A percentile compares a stretch with the other conserved stretches of the same genome.
Conservation (phyloP, 106 monocot genomes). For the Platanthera zijinensis region DNA sequence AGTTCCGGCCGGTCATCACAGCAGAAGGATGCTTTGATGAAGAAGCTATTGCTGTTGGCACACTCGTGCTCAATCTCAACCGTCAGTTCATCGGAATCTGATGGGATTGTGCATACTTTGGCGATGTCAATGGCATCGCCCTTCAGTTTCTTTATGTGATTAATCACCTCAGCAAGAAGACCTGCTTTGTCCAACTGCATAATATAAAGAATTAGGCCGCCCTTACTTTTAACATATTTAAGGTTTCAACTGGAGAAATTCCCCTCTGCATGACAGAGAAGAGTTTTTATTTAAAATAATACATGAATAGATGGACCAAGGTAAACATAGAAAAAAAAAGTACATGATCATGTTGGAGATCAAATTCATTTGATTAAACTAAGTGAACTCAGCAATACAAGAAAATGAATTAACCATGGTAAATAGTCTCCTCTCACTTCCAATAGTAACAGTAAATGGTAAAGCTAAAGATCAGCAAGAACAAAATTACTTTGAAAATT, state of each 20-base stretch:
- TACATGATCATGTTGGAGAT: neutral
- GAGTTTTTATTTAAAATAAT: neutral
- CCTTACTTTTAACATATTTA: neutral
- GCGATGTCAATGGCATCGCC: conserved; percentile 30
- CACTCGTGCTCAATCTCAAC: conserved; percentile 26
- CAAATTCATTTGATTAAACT: neutral
- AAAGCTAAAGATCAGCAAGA: neutral
- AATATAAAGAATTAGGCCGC: neutral
- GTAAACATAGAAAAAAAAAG: neutral
- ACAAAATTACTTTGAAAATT: neutral
- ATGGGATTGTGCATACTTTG: conserved; percentile 37
- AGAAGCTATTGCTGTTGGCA: conserved; percentile 13
- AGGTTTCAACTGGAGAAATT: neutral
- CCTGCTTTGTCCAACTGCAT: conserved; percentile 84
- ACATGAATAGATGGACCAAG: neutral
- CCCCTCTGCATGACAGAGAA: neutral
- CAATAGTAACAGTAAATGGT: neutral
- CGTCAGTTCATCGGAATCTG: conserved; percentile 61
- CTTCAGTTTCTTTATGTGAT: conserved; percentile 55
- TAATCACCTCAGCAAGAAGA: conserved; percentile 69
- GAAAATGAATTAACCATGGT: neutral
- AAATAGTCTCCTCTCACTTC: neutral
- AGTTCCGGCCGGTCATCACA: conserved; percentile 76
- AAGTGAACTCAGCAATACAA: neutral
- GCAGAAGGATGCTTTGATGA: conserved; percentile 54